Conservation (phyloP, 2,329 filamentous ascomycete species). For the Fusarium bactridioides region DNA sequence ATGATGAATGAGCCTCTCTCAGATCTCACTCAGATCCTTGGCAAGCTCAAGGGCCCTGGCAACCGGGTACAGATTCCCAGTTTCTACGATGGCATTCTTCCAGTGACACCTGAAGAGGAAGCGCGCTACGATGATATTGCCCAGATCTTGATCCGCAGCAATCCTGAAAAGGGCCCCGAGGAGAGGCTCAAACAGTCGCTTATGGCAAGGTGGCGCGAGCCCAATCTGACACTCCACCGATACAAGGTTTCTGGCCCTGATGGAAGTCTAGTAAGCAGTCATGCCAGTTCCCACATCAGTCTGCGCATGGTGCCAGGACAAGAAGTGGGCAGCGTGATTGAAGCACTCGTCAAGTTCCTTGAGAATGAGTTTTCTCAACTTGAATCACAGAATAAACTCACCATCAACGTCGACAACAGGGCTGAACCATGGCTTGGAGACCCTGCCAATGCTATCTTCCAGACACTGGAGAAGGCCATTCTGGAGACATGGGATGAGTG, state of each 20-base stretch:
- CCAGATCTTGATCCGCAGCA: conserved; percentile 75
- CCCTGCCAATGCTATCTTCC: conserved; percentile 88
- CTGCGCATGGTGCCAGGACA: conserved; percentile 94
- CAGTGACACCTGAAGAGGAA: conserved; percentile 77
- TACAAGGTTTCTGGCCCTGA: conserved; percentile 94
- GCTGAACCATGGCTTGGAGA: conserved; percentile 97
- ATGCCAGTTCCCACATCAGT: conserved; percentile 88
- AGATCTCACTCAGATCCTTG: conserved; percentile 84
- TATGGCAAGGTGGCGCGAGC: conserved; percentile 94
- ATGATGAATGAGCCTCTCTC: conserved; percentile 91
- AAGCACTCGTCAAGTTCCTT: conserved; percentile 72
- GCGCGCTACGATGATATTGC: conserved; percentile 86
- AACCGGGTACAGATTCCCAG: conserved; percentile 85
- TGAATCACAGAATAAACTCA: conserved; percentile 81
- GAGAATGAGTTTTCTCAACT: conserved; percentile 75
- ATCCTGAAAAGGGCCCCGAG: conserved; percentile 66
- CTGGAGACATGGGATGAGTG: conserved; percentile 81
- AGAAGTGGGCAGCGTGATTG: conserved; percentile 79
- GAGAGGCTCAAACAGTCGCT: conserved; percentile 81
- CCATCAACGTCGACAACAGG: conserved; percentile 86
- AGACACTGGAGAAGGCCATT: conserved; percentile 85
- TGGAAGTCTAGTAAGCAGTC: conserved; percentile 88
- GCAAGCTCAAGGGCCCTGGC: conserved; percentile 80
- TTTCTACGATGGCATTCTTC: conserved; percentile 86
- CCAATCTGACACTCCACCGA: conserved; percentile 90